phyloP scores from a whole-genome alignment of 768 basidiomycete genomes.

The Hirschioporus abietinus region DNA sequence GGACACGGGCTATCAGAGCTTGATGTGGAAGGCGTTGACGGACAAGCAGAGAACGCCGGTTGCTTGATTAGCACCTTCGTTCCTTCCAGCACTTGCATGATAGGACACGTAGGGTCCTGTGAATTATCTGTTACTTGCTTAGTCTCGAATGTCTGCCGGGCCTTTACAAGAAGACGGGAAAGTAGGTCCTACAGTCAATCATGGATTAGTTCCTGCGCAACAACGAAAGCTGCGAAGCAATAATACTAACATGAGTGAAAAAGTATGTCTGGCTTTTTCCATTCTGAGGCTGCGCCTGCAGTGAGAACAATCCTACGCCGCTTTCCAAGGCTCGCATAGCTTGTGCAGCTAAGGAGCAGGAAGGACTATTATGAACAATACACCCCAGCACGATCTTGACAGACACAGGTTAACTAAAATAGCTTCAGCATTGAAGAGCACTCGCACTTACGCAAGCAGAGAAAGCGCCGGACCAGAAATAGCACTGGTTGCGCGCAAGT shows the following conservation, averaged over 20 bases:
- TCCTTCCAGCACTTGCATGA: not conserved
- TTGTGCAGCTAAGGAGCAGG: not conserved
- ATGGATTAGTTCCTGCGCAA: not conserved
- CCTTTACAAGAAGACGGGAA: not conserved
- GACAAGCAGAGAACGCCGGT: not conserved
- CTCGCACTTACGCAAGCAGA: constrained; percentile 39
- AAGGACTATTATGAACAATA: not conserved
- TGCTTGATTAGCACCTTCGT: not conserved
- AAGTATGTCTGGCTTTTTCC: not conserved
- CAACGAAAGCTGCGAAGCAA: not conserved
- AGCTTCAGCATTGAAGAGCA: not conserved
- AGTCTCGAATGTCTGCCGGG: not conserved
- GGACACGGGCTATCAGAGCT: not conserved
- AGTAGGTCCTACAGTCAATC: not conserved
- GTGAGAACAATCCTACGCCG: not conserved
- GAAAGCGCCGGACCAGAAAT: constrained; percentile 47
- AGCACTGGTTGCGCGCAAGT: constrained; percentile 34
- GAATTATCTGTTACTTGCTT: not conserved
- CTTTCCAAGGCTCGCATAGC: not conserved
- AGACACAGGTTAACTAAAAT: too few relatives aligned
- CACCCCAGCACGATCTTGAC: not conserved
- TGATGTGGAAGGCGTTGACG: not conserved
- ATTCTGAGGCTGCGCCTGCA: not conserved
- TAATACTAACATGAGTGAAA: not conserved
- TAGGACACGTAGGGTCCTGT: not conserved